Conservation (phyloP, 129 eudicot genomes). For the Pulicaria dysenterica region DNA sequence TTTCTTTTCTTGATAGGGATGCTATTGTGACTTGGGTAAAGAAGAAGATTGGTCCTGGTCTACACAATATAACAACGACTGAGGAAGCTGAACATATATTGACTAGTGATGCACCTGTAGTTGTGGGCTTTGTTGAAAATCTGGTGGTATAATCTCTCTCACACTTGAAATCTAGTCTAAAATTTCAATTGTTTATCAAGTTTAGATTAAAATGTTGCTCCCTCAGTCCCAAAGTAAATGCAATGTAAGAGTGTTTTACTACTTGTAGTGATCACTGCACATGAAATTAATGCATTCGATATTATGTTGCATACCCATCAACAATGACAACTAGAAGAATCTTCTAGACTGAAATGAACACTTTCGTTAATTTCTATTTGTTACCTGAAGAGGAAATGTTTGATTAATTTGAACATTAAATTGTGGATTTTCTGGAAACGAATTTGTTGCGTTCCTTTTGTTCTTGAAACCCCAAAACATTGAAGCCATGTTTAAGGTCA, state of each 20-base stretch:
- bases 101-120: conserved; percentile 54
- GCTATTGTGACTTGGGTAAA: conserved; percentile 80
- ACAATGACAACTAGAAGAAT: background rate
- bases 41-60: conserved; percentile 79
- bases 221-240: background rate
- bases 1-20: conserved; percentile 50
- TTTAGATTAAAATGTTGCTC: background rate
- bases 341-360: background rate
- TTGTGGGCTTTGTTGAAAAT: conserved; percentile 58
- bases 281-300: too few relatives aligned
- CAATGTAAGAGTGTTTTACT: conserved; percentile 2
- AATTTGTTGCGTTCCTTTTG: background rate
- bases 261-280: background rate
- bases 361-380: background rate
- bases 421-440: background rate
- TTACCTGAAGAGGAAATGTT: background rate
- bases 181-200: background rate
- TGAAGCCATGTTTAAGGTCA: background rate
- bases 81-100: conserved; percentile 68
- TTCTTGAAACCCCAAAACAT: background rate
- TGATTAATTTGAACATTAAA: background rate
- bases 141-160: conserved; percentile 53
- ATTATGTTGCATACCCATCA: background rate
- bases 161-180: background rate
- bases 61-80: conserved; percentile 50